Percentiles rank a stretch among this genome's conserved stretches.
Evolutionary conservation across 345 rosid species (phyloP).

Genomic region (Syzygium grande): DNA sequence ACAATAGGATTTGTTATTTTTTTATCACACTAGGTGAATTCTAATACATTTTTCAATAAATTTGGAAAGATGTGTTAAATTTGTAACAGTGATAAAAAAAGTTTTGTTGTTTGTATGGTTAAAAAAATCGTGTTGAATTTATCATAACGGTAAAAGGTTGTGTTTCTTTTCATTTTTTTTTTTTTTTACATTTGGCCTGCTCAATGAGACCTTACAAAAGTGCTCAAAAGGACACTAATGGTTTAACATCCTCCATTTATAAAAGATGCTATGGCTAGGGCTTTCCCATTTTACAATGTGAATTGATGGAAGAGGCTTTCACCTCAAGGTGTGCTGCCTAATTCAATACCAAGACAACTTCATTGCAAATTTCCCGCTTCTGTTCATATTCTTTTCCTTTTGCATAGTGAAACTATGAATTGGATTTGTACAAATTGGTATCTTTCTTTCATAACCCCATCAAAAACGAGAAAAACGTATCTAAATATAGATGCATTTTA

Average conservation of each 20-base stretch:
- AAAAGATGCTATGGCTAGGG: not conserved
- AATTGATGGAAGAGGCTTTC: not conserved
- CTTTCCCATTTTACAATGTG: not conserved
- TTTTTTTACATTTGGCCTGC: not conserved
- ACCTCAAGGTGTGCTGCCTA: too few species aligned
- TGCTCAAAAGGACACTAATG: not conserved
- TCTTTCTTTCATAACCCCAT: not conserved
- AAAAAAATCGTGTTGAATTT: not conserved
- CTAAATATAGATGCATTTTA: not conserved
- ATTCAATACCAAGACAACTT: not conserved
- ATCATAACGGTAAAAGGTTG: not conserved
- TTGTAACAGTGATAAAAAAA: not conserved
- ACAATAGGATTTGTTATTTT: too few species aligned
- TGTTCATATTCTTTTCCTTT: not conserved
- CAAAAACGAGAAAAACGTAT: not conserved
- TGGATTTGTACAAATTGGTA: not conserved
- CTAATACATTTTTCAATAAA: not conserved
- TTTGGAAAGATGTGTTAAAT: not conserved
- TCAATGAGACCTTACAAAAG: not conserved
- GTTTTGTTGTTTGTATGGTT: not conserved
- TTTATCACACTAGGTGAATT: not conserved
- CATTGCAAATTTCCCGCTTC: not conserved
- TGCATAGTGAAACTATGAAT: not conserved
- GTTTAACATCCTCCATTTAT: not conserved
- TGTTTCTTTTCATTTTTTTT: not conserved